Conservation (phyloP, 352 stramenopile genomes). For the Globisporangium cystogenes region DNA sequence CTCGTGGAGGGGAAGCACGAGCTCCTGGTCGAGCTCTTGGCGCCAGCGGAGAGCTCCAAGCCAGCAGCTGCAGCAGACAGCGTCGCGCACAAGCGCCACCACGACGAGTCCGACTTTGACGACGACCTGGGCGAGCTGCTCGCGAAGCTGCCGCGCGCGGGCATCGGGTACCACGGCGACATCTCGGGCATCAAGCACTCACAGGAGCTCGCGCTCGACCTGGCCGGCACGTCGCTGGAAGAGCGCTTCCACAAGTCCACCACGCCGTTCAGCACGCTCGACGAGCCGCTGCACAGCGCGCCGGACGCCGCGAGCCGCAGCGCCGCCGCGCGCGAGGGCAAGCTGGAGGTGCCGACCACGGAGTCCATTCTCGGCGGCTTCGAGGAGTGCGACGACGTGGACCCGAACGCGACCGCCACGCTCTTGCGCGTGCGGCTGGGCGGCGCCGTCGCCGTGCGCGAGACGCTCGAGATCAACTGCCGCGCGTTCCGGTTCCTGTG, state of each 20-base stretch:
- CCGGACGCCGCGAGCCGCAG: slow-evolving; percentile 22
- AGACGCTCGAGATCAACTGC: slow-evolving; percentile 63
- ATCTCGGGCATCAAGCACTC: slow-evolving; percentile 48
- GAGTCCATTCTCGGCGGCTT: slow-evolving; percentile 76
- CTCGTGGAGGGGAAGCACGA: slow-evolving; percentile 54
- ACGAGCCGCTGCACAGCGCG: slow-evolving; percentile 43
- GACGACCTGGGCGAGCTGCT: slow-evolving; percentile 56
- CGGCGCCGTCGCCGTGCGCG: slow-evolving; percentile 23
- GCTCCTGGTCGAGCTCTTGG: slow-evolving; percentile 33
- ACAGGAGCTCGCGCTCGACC: slow-evolving; percentile 42
- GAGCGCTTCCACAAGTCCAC: slow-evolving; percentile 79
- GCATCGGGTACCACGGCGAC: slow-evolving; percentile 76
- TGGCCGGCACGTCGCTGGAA: slow-evolving; percentile 42
- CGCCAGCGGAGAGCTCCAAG: background rate
- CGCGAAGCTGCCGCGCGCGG: slow-evolving; percentile 59
- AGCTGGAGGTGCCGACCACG: slow-evolving; percentile 62
- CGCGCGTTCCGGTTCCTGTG: slow-evolving; percentile 61
- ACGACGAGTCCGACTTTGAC: slow-evolving; percentile 45
- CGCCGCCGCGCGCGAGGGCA: slow-evolving; percentile 17
- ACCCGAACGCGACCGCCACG: slow-evolving; percentile 61
- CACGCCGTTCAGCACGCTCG: slow-evolving; percentile 67
- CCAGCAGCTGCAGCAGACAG: background rate
- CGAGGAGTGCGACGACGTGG: slow-evolving; percentile 76
- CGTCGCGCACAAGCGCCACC: slow-evolving; percentile 43
- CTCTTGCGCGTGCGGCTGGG: slow-evolving; percentile 43